phyloP scores from a whole-genome alignment of 2,329 filamentous ascomycete genomes.

The Aspergillus ustus region DNA sequence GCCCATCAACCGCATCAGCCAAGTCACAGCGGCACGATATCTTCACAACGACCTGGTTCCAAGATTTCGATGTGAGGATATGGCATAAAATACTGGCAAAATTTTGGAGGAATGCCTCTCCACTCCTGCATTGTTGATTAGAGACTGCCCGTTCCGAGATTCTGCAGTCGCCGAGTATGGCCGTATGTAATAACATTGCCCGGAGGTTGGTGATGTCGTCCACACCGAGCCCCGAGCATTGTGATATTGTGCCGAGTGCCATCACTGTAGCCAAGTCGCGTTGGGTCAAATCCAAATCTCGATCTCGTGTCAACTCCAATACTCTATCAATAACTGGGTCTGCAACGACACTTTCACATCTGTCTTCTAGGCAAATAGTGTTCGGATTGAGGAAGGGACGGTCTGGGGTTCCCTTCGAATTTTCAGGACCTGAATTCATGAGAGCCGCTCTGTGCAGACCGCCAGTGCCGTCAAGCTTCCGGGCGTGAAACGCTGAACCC shows the following conservation, averaged over 20 bases:
- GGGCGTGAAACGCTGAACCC: slow-evolving; percentile 12
- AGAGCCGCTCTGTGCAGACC: background rate
- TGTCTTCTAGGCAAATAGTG: too few relatives aligned
- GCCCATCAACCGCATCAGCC: slow-evolving; percentile 61
- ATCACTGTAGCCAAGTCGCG: slow-evolving; percentile 26
- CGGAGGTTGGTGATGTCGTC: slow-evolving; percentile 9
- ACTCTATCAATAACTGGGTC: background rate
- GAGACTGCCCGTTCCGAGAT: slow-evolving; percentile 24
- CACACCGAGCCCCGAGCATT: background rate
- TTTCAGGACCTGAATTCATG: too few relatives aligned
- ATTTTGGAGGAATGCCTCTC: slow-evolving; percentile 32
- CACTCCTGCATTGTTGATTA: background rate
- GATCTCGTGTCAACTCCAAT: background rate
- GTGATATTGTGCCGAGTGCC: slow-evolving; percentile 24
- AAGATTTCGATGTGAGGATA: slow-evolving; percentile 45
- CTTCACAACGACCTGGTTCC: slow-evolving; percentile 34
- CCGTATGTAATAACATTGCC: slow-evolving; percentile 28
- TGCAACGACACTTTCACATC: too few relatives aligned
- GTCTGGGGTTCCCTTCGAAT: background rate
- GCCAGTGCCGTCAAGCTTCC: background rate
- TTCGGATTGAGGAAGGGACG: too few relatives aligned
- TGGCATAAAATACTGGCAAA: slow-evolving; percentile 44
- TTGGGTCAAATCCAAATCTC: slow-evolving; percentile 21
- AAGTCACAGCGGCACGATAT: slow-evolving; percentile 48
- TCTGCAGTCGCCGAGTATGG: slow-evolving; percentile 26